Evolutionary conservation across 2,329 filamentous ascomycete genomes (phyloP).

Genomic region (Aspergillus brasiliensis): DNA sequence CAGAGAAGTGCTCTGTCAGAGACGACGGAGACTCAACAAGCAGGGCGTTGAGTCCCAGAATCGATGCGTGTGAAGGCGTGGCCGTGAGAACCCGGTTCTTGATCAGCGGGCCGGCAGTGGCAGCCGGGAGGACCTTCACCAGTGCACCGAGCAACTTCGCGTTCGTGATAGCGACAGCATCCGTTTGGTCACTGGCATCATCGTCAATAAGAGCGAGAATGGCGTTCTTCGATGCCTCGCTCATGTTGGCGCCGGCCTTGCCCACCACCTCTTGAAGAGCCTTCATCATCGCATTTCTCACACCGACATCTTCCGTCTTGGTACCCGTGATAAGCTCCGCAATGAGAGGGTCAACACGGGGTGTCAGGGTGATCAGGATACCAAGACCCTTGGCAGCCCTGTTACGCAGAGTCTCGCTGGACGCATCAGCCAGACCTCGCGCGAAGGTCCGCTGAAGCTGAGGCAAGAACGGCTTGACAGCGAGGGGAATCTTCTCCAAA

Average conservation of each 20-base stretch:
- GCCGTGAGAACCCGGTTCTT: constrained; percentile 77
- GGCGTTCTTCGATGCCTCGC: constrained; percentile 80
- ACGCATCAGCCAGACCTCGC: constrained; percentile 89
- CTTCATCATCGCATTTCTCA: constrained; percentile 94
- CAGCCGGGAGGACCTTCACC: constrained; percentile 78
- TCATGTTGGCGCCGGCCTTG: constrained; percentile 94
- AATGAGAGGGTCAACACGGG: constrained; percentile 92
- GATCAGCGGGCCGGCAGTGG: constrained; percentile 64
- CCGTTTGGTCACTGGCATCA: constrained; percentile 73
- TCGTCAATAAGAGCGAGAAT: constrained; percentile 87
- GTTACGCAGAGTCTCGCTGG: constrained; percentile 82
- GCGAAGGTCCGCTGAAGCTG: constrained; percentile 97
- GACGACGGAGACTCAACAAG: constrained; percentile 75
- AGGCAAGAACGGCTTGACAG: constrained; percentile 94
- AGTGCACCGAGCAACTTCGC: constrained; percentile 87
- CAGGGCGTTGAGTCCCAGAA: constrained; percentile 85
- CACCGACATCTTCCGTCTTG: constrained; percentile 82
- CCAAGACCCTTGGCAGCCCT: constrained; percentile 92
- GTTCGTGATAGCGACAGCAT: constrained; percentile 81
- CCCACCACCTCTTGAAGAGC: constrained; percentile 94
- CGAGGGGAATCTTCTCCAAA: constrained; percentile 92
- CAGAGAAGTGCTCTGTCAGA: constrained; percentile 67
- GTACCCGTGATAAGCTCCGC: constrained; percentile 91
- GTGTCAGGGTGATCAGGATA: constrained; percentile 92
- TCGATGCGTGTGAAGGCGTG: constrained; percentile 74